These are phyloP conservation scores for Phytophthora colocasiae DNA, from an alignment of 352 stramenopile species.

Conservation along the genomic window DNA sequence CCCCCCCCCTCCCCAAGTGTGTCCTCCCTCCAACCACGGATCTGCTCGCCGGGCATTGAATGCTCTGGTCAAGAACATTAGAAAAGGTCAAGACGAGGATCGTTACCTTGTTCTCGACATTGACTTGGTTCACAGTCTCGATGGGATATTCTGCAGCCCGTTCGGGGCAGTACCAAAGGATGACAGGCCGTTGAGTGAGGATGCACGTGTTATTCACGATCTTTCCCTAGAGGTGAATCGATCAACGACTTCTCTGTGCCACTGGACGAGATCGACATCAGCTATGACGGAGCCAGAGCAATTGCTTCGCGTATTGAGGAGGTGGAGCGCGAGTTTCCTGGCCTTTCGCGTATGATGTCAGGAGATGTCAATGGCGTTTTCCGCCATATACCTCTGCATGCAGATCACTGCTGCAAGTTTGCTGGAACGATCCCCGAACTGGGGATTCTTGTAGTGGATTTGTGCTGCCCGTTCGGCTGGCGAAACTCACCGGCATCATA, in stretches of 20 bases:
- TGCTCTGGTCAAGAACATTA: conserved; percentile 16
- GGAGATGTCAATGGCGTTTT: conserved; percentile 1
- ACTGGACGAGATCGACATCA: not conserved
- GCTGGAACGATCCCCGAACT: conserved; percentile 6
- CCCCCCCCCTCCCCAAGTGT: not conserved
- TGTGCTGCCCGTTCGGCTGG: conserved; percentile 17
- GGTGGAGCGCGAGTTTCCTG: not conserved
- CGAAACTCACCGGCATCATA: not conserved
- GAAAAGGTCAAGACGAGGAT: conserved; percentile 13
- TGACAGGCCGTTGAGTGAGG: conserved; percentile 1
- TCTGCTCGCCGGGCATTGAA: conserved; percentile 4
- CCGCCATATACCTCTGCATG: conserved; percentile 9
- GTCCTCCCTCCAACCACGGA: conserved; percentile 7
- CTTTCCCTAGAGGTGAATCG: conserved; percentile 2
- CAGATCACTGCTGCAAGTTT: conserved; percentile 2
- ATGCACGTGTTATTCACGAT: conserved; percentile 23
- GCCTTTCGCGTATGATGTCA: conserved; percentile 8
- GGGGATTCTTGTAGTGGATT: conserved; percentile 3
- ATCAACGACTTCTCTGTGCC: conserved; percentile 20
- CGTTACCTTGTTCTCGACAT: conserved; percentile 24
- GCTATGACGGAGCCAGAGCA: not conserved
- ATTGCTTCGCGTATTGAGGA: not conserved
- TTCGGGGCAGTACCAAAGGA: conserved; percentile 15
- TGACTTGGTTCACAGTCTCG: conserved; percentile 3
- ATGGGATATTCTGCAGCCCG: conserved; percentile 13